Percentiles rank a stretch among this genome's conserved stretches.
These are phyloP conservation scores for Candida adriatica DNA, from an alignment of 805 yeast species.

Conservation along the genomic window DNA sequence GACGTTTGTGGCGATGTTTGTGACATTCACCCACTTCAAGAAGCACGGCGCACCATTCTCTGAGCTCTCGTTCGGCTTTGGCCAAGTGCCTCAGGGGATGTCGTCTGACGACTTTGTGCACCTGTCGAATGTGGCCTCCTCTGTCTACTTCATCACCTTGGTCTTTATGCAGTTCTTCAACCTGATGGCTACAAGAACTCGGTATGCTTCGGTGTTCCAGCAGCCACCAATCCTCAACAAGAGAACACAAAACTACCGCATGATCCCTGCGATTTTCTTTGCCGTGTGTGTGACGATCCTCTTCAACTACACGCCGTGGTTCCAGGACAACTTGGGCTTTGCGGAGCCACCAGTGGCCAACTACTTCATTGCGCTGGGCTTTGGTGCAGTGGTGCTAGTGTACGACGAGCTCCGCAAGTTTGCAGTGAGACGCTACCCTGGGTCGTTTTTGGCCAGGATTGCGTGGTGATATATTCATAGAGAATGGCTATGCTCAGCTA, in stretches of 20 bases:
- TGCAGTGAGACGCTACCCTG: constrained; percentile 31
- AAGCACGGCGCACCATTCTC: constrained; percentile 31
- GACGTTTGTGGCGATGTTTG: constrained; percentile 33
- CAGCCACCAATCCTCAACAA: constrained; percentile 32
- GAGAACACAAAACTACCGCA: constrained; percentile 15
- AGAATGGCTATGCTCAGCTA: background rate
- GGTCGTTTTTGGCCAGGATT: constrained; percentile 29
- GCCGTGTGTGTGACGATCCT: constrained; percentile 34
- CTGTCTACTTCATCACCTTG: constrained; percentile 40
- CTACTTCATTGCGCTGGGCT: constrained; percentile 39
- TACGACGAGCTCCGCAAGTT: constrained; percentile 39
- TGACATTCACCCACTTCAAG: constrained; percentile 32
- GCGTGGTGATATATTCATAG: constrained; percentile 31
- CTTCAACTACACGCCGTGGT: constrained; percentile 36
- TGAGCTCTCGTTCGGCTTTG: constrained; percentile 31
- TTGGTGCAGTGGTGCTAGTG: constrained; percentile 33
- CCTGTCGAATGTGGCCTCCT: constrained; percentile 29
- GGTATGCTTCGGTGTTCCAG: constrained; percentile 35
- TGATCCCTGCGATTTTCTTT: constrained; percentile 30
- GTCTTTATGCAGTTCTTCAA: constrained; percentile 43
- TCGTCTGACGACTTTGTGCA: constrained; percentile 21
- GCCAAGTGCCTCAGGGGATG: constrained; percentile 21
- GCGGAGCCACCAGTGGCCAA: constrained; percentile 37
- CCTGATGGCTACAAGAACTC: constrained; percentile 35
- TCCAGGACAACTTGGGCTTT: constrained; percentile 31